Evolutionary conservation across 352 stramenopile species (phyloP).

Genomic region (Phytophthora brassicae): DNA sequence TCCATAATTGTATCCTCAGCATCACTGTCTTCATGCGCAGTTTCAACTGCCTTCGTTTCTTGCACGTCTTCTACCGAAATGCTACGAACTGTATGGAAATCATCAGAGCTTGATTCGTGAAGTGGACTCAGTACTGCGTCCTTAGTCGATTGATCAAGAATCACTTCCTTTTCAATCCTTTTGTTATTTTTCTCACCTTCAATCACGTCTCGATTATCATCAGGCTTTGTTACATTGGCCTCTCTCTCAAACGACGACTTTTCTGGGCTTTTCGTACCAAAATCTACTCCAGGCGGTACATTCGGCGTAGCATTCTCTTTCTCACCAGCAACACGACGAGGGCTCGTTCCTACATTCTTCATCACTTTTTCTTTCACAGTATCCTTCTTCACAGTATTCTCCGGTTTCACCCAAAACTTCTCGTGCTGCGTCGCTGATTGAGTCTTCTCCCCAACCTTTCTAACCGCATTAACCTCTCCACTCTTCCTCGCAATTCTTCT

Average conservation of each 20-base stretch:
- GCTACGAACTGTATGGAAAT: neutral
- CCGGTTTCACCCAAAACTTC: constrained; percentile 8
- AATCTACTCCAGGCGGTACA: neutral
- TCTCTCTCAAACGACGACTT: neutral
- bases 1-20: neutral
- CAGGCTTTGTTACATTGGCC: neutral
- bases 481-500: neutral
- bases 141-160: neutral
- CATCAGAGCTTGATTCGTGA: neutral
- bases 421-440: neutral
- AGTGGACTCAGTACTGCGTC: neutral
- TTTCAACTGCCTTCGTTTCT: neutral
- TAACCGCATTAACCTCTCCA: neutral
- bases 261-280: neutral
- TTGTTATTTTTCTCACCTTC: neutral
- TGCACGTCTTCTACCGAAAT: neutral
- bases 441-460: neutral
- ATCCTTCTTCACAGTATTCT: neutral
- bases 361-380: neutral
- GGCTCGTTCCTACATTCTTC: constrained; percentile 17
- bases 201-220: neutral
- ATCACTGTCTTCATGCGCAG: neutral
- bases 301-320: constrained; percentile 19
- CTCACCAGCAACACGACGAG: neutral
- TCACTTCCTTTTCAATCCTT: neutral